These are phyloP conservation scores for Haplosporangium sp. DNA, from an alignment of 371 early-diverging fungal genomes.

Conservation along the genomic window DNA sequence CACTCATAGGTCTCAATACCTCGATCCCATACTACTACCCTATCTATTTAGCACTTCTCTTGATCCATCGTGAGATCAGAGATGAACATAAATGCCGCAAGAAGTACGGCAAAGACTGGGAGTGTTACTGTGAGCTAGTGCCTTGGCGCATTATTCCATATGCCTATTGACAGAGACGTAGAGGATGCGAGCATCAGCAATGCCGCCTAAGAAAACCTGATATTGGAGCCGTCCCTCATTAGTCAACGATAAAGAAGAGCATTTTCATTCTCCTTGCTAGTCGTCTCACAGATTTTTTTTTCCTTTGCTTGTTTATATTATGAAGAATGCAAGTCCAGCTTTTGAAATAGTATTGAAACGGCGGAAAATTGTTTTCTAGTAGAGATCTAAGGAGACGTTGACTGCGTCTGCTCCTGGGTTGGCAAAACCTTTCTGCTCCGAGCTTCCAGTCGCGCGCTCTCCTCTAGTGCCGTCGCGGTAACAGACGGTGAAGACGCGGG, in stretches of 20 bases:
- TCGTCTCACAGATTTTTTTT: too few species aligned
- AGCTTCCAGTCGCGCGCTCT: constrained; percentile 23
- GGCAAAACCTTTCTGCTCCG: constrained; percentile 10
- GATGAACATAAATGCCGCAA: background rate
- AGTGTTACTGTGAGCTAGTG: background rate
- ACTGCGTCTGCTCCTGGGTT: constrained; percentile 8
- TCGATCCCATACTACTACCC: constrained; percentile 2
- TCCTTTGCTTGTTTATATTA: background rate
- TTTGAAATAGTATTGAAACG: background rate
- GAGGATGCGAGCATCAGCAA: too few species aligned
- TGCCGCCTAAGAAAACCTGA: too few species aligned
- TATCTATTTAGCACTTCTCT: background rate
- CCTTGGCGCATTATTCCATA: constrained; percentile 3
- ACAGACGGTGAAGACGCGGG: constrained; percentile 14
- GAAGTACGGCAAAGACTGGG: constrained; percentile 2
- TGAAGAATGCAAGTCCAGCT: background rate
- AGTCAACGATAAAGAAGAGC: too few species aligned
- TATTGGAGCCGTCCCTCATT: too few species aligned
- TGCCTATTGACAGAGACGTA: background rate
- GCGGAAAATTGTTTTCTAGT: background rate
- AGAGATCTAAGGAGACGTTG: background rate
- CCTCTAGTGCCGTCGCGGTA: constrained; percentile 25
- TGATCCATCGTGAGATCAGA: background rate
- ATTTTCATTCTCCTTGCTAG: too few species aligned
- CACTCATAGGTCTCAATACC: background rate